A percentile compares a stretch with the other conserved stretches of the same genome.
phyloP scores from a whole-genome alignment of 2,329 filamentous ascomycete genomes.

The Ophiocordyceps australis region DNA sequence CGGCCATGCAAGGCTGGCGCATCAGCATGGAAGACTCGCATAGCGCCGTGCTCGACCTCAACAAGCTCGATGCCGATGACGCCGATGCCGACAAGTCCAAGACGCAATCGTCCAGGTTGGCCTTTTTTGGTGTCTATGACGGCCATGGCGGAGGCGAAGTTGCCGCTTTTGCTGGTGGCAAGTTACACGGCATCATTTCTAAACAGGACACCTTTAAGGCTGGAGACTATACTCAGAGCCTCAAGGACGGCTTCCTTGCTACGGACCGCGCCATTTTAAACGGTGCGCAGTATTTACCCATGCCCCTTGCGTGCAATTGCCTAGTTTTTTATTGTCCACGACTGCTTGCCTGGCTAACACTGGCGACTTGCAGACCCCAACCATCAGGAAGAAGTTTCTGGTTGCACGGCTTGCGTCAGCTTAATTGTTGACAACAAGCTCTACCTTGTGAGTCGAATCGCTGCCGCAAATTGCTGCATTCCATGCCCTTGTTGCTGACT shows the following conservation, averaged over 20 bases:
- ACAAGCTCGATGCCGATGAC: no score
- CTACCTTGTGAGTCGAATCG: slow-evolving; percentile 58
- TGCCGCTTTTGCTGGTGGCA: slow-evolving; percentile 76
- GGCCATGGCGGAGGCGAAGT: slow-evolving; percentile 96
- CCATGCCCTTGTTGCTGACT: neutral
- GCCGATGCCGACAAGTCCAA: slow-evolving; percentile 31
- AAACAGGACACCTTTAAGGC: slow-evolving; percentile 90
- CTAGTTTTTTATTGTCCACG: no score
- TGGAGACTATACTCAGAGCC: slow-evolving; percentile 81
- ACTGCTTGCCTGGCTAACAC: slow-evolving; percentile 1
- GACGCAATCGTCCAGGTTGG: slow-evolving; percentile 55
- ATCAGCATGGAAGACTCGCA: slow-evolving; percentile 99
- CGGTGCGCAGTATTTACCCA: slow-evolving; percentile 35
- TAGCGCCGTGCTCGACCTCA: slow-evolving; percentile 73
- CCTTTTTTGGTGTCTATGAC: slow-evolving; percentile 96
- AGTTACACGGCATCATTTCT: slow-evolving; percentile 84
- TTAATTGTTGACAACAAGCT: slow-evolving; percentile 84
- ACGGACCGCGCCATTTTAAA: slow-evolving; percentile 91
- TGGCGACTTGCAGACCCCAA: slow-evolving; percentile 51
- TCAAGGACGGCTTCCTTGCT: slow-evolving; percentile 94
- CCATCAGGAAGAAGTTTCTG: slow-evolving; percentile 95
- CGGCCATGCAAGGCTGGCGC: slow-evolving; percentile 99
- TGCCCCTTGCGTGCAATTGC: no score
- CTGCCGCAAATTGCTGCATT: neutral
- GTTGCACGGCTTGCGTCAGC: slow-evolving; percentile 87